phyloP scores from a whole-genome alignment of 371 early-diverging fungal species.

The Syncephalastrum monosporum region DNA sequence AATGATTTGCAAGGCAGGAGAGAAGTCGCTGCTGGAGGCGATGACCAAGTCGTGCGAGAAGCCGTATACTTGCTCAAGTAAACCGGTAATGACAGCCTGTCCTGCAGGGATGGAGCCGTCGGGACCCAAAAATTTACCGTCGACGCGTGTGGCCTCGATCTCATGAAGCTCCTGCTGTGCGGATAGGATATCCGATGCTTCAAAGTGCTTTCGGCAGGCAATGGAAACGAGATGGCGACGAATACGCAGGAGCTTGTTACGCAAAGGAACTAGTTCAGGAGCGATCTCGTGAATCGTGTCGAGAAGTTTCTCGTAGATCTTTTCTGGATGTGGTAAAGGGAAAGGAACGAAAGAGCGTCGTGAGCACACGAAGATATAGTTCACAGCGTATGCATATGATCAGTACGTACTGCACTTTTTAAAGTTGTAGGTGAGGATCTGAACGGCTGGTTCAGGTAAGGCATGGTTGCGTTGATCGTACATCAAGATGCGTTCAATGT shows the following conservation, averaged over 20 bases:
- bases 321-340: slow-evolving; percentile 13
- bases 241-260: slow-evolving; percentile 62
- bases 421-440: slow-evolving; percentile 33
- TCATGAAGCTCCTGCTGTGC: slow-evolving; percentile 67
- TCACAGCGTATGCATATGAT: too few species aligned
- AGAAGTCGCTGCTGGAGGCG: slow-evolving; percentile 52
- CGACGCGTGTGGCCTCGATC: slow-evolving; percentile 64
- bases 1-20: slow-evolving; percentile 62
- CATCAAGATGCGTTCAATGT: slow-evolving; percentile 34
- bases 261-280: slow-evolving; percentile 57
- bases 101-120: slow-evolving; percentile 69
- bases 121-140: slow-evolving; percentile 68
- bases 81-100: slow-evolving; percentile 76
- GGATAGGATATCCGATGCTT: slow-evolving; percentile 39
- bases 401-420: slow-evolving; percentile 38
- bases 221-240: slow-evolving; percentile 59
- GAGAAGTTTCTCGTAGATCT: slow-evolving; percentile 29
- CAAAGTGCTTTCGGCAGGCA: slow-evolving; percentile 42
- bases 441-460: slow-evolving; percentile 31
- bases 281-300: slow-evolving; percentile 42
- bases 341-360: not conserved
- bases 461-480: slow-evolving; percentile 25
- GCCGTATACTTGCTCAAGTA: slow-evolving; percentile 77
- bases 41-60: slow-evolving; percentile 75
- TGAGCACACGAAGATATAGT: not conserved